phyloP scores from a whole-genome alignment of 1,284 basidiomycete genomes.

The Xerocomus amazonicus region DNA sequence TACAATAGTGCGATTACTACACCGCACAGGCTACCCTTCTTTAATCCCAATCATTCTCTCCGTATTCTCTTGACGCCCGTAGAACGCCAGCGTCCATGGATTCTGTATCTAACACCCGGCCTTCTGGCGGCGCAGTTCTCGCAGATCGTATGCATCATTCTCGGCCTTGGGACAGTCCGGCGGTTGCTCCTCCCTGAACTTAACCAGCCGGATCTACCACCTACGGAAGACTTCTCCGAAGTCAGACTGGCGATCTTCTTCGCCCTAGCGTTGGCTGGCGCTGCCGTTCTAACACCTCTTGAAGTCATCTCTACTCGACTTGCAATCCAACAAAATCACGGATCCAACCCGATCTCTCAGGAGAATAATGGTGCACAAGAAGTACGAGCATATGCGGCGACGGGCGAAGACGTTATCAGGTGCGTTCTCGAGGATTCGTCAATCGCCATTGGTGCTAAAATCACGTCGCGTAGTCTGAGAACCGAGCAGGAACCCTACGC shows the following conservation, averaged over 20 bases:
- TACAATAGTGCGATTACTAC: conserved; percentile 74
- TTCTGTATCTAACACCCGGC: conserved; percentile 81
- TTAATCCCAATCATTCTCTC: conserved; percentile 58
- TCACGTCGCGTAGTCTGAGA: conserved; percentile 45
- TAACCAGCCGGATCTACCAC: conserved; percentile 26
- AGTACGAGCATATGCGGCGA: conserved; percentile 63
- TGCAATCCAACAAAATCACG: conserved; percentile 79
- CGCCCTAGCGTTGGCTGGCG: conserved; percentile 56
- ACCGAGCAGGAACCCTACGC: conserved; percentile 82
- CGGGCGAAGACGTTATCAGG: conserved; percentile 85
- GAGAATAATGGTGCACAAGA: conserved; percentile 50
- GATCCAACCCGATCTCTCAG: neutral
- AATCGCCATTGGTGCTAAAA: neutral
- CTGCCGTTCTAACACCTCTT: conserved; percentile 68
- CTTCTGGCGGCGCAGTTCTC: conserved; percentile 65
- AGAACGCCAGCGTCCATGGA: conserved; percentile 76
- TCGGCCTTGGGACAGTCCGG: conserved; percentile 59
- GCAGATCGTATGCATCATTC: conserved; percentile 64
- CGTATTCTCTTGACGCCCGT: conserved; percentile 77
- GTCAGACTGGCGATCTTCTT: conserved; percentile 59
- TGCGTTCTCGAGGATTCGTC: conserved; percentile 30
- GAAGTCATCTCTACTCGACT: conserved; percentile 81
- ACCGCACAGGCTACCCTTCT: conserved; percentile 73
- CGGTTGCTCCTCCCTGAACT: conserved; percentile 59
- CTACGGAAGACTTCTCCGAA: conserved; percentile 39